Evolutionary conservation across 768 basidiomycete genomes (phyloP).

Genomic region (Suillus decipiens): DNA sequence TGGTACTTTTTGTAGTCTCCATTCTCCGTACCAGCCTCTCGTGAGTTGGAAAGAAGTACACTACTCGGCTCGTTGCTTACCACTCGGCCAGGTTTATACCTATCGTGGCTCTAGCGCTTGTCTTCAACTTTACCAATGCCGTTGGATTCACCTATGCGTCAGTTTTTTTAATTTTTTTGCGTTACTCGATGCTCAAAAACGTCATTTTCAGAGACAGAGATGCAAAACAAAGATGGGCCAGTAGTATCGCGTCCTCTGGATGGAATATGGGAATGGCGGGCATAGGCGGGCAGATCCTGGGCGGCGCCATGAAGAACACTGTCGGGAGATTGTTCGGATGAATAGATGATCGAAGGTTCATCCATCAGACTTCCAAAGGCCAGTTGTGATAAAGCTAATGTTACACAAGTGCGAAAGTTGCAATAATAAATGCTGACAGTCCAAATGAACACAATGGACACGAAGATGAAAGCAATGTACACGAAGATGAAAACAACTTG

Average conservation of each 20-base stretch:
- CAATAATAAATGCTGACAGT: slow-evolving; percentile 19
- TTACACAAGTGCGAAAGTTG: slow-evolving; percentile 34
- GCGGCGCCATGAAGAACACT: slow-evolving; percentile 79
- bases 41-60: slow-evolving; percentile 47
- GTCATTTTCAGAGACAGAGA: slow-evolving; percentile 71
- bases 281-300: slow-evolving; percentile 81
- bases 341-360: slow-evolving; percentile 4
- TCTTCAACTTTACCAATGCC: slow-evolving; percentile 96
- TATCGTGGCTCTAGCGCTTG: slow-evolving; percentile 89
- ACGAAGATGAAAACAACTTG: slow-evolving; percentile 14
- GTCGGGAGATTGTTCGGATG: slow-evolving; percentile 76
- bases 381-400: slow-evolving; percentile 23
- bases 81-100: slow-evolving; percentile 74
- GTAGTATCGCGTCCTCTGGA: slow-evolving; percentile 62
- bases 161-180: slow-evolving; percentile 31
- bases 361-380: slow-evolving; percentile 7
- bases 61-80: slow-evolving; percentile 15
- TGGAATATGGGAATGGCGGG: slow-evolving; percentile 80
- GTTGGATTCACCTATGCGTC: slow-evolving; percentile 96
- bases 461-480: too few relatives aligned
- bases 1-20: slow-evolving; percentile 83
- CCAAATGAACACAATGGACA: slow-evolving; percentile 18
- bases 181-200: slow-evolving; percentile 15
- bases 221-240: slow-evolving; percentile 91
- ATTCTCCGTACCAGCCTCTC: slow-evolving; percentile 85